These are phyloP conservation scores for Nothophoma quercina DNA, from an alignment of 2,329 filamentous ascomycete species.

Conservation along the genomic window DNA sequence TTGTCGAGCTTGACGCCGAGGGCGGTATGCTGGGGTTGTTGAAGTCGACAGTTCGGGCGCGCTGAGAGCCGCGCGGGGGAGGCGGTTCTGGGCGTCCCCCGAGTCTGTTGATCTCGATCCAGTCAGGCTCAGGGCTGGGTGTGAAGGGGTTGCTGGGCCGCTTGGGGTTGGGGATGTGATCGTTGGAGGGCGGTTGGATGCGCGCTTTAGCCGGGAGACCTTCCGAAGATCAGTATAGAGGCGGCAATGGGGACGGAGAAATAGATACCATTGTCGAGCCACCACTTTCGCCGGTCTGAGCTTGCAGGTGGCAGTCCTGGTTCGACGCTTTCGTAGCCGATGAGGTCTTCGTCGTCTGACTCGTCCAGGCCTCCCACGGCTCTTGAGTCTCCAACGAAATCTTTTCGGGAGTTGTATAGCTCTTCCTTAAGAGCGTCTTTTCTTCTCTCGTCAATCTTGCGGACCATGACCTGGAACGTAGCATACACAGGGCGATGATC, in stretches of 20 bases:
- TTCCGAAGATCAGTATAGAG: constrained; percentile 41
- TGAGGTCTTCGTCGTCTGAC: constrained; percentile 77
- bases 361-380: constrained; percentile 64
- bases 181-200: constrained; percentile 69
- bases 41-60: constrained; percentile 42
- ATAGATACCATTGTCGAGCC: constrained; percentile 67
- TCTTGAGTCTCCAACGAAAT: constrained; percentile 70
- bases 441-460: constrained; percentile 75
- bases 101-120: constrained; percentile 65
- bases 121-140: constrained; percentile 78
- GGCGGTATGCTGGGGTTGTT: constrained; percentile 22
- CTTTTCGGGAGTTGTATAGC: constrained; percentile 74
- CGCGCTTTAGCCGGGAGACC: constrained; percentile 78
- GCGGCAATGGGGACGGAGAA: constrained; percentile 56
- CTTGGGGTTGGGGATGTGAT: constrained; percentile 73
- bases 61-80: constrained; percentile 39
- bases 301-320: constrained; percentile 73
- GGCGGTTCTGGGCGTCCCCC: constrained; percentile 40
- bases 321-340: constrained; percentile 83
- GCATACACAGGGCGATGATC: constrained; percentile 97
- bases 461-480: constrained; percentile 83
- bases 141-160: constrained; percentile 84
- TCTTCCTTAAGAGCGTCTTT: constrained; percentile 77
- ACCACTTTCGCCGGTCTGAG: constrained; percentile 70
- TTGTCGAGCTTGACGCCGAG: constrained; percentile 25